Conservation (phyloP, 2,329 filamentous ascomycete genomes). For the Penicillium sp. region DNA sequence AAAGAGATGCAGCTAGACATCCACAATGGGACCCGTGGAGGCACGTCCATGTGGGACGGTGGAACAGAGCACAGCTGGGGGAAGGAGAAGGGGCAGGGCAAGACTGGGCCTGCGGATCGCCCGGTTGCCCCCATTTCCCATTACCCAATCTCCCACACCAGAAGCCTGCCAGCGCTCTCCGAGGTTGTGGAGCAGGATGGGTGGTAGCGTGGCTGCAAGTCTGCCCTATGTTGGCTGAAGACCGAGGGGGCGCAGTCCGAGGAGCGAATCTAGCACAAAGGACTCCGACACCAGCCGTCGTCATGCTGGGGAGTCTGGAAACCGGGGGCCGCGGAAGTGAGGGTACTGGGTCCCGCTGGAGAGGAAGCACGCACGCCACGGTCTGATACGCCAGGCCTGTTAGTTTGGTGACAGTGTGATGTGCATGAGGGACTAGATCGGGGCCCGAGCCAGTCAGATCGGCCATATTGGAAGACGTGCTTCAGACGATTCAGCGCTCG, state of each 20-base stretch:
- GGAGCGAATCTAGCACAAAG: too few species aligned
- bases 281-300: too few species aligned
- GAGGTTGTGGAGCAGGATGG: too few species aligned
- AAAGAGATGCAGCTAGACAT: too few species aligned
- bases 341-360: slow-evolving; percentile 11
- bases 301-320: too few species aligned
- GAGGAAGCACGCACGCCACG: slow-evolving; percentile 2
- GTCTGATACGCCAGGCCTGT: slow-evolving; percentile 19
- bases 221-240: neutral
- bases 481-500: too few species aligned
- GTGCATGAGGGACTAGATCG: slow-evolving; percentile 4
- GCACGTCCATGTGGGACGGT: slow-evolving; percentile 17
- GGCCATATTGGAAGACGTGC: slow-evolving; percentile 9
- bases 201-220: too few species aligned
- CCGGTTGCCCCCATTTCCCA: neutral
- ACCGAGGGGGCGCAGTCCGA: too few species aligned
- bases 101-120: slow-evolving; percentile 16
- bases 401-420: neutral
- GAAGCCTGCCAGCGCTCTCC: too few species aligned
- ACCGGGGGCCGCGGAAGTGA: slow-evolving; percentile 12
- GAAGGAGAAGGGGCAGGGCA: neutral
- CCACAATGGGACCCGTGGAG: too few species aligned
- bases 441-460: slow-evolving; percentile 16
- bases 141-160: too few species aligned
- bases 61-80: slow-evolving; percentile 8